These are phyloP conservation scores for Albatrellus sp. DNA, from an alignment of 1,284 basidiomycete species.

Conservation along the genomic window DNA sequence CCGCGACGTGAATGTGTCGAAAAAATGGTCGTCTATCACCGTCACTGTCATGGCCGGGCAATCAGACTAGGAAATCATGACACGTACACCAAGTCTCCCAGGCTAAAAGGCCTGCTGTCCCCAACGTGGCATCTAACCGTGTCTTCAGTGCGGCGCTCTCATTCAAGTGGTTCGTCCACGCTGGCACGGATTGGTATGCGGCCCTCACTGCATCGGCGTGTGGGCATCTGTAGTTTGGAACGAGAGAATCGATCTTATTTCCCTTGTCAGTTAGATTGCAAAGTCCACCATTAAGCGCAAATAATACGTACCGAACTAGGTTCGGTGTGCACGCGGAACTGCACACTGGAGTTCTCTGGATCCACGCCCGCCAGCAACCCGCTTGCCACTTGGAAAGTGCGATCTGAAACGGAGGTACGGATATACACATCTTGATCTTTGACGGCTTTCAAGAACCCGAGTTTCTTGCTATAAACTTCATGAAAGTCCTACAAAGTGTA, in stretches of 20 bases:
- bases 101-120: slow-evolving; percentile 27
- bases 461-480: slow-evolving; percentile 30
- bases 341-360: slow-evolving; percentile 15
- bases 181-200: slow-evolving; percentile 31
- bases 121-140: slow-evolving; percentile 29
- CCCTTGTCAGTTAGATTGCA: no score
- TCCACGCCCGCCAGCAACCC: slow-evolving; percentile 41
- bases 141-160: slow-evolving; percentile 27
- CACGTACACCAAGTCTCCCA: slow-evolving; percentile 34
- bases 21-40: slow-evolving; percentile 25
- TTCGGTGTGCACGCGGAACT: no score
- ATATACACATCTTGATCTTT: slow-evolving; percentile 29
- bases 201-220: slow-evolving; percentile 30
- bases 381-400: slow-evolving; percentile 40
- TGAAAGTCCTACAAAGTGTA: slow-evolving; percentile 31
- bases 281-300: no score
- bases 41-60: not conserved
- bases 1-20: slow-evolving; percentile 37
- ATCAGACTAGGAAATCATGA: not conserved
- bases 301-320: no score
- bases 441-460: slow-evolving; percentile 29
- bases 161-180: slow-evolving; percentile 38
- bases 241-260: slow-evolving; percentile 34
- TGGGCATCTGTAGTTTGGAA: slow-evolving; percentile 35
- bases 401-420: slow-evolving; percentile 30